A percentile compares a stretch with the other conserved stretches of the same genome.
phyloP scores from a whole-genome alignment of 179 eudicot species.

The Beta corolliflora region DNA sequence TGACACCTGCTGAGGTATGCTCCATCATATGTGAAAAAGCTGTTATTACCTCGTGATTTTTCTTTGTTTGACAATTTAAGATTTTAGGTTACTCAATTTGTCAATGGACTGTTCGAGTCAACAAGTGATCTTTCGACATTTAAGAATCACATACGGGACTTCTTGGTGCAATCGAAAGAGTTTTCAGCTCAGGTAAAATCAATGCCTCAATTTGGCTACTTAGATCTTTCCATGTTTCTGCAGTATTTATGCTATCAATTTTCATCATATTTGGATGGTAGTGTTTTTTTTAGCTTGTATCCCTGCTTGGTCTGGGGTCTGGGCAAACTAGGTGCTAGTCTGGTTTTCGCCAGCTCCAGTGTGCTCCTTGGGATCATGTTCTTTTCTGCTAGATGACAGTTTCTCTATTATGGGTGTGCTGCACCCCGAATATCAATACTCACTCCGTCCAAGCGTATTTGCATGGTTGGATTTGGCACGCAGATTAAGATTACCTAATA shows the following conservation, averaged over 20 bases:
- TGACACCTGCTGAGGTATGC: slow-evolving; percentile 77
- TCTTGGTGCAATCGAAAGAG: slow-evolving; percentile 95
- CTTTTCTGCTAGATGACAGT: not conserved
- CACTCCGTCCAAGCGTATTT: too few species aligned
- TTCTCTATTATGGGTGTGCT: not conserved
- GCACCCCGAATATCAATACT: not conserved
- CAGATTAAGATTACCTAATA: too few species aligned
- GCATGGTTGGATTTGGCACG: too few species aligned
- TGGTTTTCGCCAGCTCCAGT: not conserved
- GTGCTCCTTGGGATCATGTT: not conserved
- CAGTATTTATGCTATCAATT: not conserved
- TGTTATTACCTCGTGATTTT: not conserved
- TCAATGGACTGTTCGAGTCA: slow-evolving; percentile 81
- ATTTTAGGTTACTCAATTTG: slow-evolving; percentile 84
- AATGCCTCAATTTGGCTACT: not conserved
- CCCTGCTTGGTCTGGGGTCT: not conserved
- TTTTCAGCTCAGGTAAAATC: slow-evolving; percentile 88
- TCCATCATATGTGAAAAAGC: not conserved
- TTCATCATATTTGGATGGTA: too few species aligned
- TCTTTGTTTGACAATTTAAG: not conserved
- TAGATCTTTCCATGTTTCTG: slow-evolving; percentile 14
- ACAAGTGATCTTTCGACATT: slow-evolving; percentile 70
- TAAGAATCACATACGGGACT: slow-evolving; percentile 94
- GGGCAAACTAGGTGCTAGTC: not conserved
- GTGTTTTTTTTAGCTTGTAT: not conserved